phyloP scores from a whole-genome alignment of 306 rosid species.

The Dryas drummondii region DNA sequence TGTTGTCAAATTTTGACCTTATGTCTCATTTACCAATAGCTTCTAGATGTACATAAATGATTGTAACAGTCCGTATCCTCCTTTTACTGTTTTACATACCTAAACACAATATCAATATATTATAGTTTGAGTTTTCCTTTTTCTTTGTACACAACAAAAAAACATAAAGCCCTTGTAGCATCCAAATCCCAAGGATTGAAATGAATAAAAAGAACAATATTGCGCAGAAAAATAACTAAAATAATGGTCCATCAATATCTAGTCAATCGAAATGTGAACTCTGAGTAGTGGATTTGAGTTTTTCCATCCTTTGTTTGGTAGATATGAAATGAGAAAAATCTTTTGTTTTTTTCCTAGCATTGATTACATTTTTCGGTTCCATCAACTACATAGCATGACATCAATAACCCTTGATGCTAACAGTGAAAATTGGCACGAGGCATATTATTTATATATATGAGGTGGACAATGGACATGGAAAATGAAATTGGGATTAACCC shows the following conservation, averaged over 20 bases:
- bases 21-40: neutral
- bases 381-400: neutral
- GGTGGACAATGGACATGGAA: slow-evolving; percentile 14
- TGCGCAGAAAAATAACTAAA: too few relatives aligned
- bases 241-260: too few relatives aligned
- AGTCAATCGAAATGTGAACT: too few relatives aligned
- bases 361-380: neutral
- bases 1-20: neutral
- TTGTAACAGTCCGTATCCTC: neutral
- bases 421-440: slow-evolving; percentile 14
- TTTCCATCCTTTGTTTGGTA: neutral
- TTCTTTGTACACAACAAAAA: too few relatives aligned
- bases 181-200: too few relatives aligned
- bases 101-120: neutral
- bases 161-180: too few relatives aligned
- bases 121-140: too few relatives aligned
- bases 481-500: slow-evolving; percentile 16
- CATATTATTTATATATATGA: slow-evolving; percentile 14
- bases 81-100: neutral
- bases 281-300: neutral
- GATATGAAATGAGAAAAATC: neutral
- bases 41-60: neutral
- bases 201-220: too few relatives aligned
- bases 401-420: slow-evolving; percentile 24
- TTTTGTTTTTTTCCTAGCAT: neutral